Evolutionary conservation across 495 filamentous ascomycete genomes (phyloP).

Genomic region (Xylaria curta): DNA sequence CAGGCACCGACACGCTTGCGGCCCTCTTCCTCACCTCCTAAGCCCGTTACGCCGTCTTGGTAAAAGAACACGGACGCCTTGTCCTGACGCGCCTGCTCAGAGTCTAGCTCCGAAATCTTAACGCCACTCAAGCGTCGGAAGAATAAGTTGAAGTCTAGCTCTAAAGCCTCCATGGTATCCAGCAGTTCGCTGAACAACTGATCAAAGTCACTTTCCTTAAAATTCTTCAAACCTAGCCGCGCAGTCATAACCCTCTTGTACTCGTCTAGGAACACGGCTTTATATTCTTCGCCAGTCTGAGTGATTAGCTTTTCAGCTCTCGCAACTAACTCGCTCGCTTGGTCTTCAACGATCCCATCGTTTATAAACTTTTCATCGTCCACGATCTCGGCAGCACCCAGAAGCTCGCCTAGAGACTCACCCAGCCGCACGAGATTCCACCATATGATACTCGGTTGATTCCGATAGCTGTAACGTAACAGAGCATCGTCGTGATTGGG

Average conservation of each 20-base stretch:
- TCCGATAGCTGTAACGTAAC: conserved; percentile 87
- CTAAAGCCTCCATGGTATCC: conserved; percentile 78
- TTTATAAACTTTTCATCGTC: conserved; percentile 73
- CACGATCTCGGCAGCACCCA: conserved; percentile 72
- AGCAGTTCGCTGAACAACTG: conserved; percentile 76
- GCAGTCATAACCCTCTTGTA: conserved; percentile 83
- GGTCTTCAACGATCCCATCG: conserved; percentile 72
- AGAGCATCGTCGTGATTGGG: conserved; percentile 95
- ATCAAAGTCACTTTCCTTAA: conserved; percentile 76
- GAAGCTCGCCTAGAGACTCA: conserved; percentile 87
- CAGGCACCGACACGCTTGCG: conserved; percentile 71
- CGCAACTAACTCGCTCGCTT: conserved; percentile 70
- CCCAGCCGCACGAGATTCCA: conserved; percentile 96
- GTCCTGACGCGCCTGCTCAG: conserved; percentile 62
- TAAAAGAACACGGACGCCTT: conserved; percentile 74
- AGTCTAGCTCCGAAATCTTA: conserved; percentile 62
- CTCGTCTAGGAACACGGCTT: conserved; percentile 79
- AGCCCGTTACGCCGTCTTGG: conserved; percentile 62
- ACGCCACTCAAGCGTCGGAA: conserved; percentile 77
- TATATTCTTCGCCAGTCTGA: conserved; percentile 81
- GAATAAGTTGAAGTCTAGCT: conserved; percentile 91
- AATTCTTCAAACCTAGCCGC: conserved; percentile 73
- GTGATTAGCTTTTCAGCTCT: conserved; percentile 84
- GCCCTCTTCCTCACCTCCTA: conserved; percentile 65
- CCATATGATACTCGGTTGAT: conserved; percentile 96